These are phyloP conservation scores for Detonula confervacea DNA, from an alignment of 352 stramenopile species.

Conservation along the genomic window DNA sequence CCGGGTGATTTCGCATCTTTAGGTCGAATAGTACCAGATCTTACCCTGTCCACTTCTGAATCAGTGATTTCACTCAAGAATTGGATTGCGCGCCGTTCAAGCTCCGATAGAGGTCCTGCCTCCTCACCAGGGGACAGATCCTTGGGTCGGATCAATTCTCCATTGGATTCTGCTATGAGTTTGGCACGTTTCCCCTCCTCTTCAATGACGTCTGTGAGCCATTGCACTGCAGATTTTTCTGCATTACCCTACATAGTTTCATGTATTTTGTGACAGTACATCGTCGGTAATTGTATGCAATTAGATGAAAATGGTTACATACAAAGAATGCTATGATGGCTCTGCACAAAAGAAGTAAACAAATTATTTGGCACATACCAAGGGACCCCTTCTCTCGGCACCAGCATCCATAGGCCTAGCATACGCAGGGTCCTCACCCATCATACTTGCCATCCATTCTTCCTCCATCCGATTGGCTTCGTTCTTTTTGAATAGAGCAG, in stretches of 20 bases:
- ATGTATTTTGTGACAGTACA: not conserved
- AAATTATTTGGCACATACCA: constrained; percentile 44
- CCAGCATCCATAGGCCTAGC: constrained; percentile 82
- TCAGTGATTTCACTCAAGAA: constrained; percentile 69
- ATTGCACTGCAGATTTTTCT: constrained; percentile 74
- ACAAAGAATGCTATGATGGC: too few species aligned
- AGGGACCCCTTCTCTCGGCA: constrained; percentile 63
- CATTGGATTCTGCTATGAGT: constrained; percentile 71
- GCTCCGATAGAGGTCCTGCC: constrained; percentile 70
- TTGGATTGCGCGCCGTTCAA: constrained; percentile 70
- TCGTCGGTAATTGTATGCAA: too few species aligned
- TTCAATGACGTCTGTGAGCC: constrained; percentile 77
- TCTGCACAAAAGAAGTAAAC: too few species aligned
- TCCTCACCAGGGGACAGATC: constrained; percentile 49
- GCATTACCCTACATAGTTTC: constrained; percentile 63
- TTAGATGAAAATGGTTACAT: too few species aligned
- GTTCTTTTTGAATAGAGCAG: constrained; percentile 74
- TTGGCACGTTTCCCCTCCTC: constrained; percentile 80
- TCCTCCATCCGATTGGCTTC: constrained; percentile 78
- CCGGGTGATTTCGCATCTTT: constrained; percentile 77
- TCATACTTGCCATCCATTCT: constrained; percentile 76
- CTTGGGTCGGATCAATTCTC: constrained; percentile 74
- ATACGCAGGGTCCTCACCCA: constrained; percentile 76
- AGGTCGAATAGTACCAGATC: constrained; percentile 58
- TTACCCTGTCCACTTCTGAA: constrained; percentile 70